Conservation (phyloP, 257 asterid genomes). For the Fraxinus quadrangulata region DNA sequence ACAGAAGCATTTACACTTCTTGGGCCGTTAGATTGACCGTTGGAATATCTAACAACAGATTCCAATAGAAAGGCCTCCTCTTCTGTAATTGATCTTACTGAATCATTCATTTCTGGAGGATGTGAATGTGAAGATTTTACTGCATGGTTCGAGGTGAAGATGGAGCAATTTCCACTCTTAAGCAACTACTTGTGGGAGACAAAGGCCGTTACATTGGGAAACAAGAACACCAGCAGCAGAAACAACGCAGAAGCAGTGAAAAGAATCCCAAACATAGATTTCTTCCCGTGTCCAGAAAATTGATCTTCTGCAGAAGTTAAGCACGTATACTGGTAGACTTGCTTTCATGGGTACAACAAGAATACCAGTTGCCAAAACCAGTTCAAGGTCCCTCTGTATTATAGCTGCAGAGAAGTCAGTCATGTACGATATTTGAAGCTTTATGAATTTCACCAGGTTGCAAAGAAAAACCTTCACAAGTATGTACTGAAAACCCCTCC, state of each 20-base stretch:
- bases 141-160: conserved; percentile 22
- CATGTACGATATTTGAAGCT: conserved; percentile 60
- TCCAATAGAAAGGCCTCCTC: conserved; percentile 35
- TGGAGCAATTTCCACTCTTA: conserved; percentile 39
- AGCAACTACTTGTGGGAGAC: conserved; percentile 34
- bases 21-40: conserved; percentile 18
- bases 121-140: conserved; percentile 32
- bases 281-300: conserved; percentile 61
- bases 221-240: conserved; percentile 36
- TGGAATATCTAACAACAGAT: conserved; percentile 32
- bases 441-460: conserved; percentile 70
- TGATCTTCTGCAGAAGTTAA: conserved; percentile 59
- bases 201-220: conserved; percentile 37
- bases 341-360: conserved; percentile 86
- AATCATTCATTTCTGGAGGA: conserved; percentile 35
- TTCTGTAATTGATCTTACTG: conserved; percentile 37
- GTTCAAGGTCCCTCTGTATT: conserved; percentile 71
- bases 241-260: conserved; percentile 37
- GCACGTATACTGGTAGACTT: conserved; percentile 53
- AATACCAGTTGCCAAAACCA: conserved; percentile 60
- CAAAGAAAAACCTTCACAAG: conserved; percentile 40
- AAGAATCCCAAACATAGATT: conserved; percentile 35
- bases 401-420: conserved; percentile 67
- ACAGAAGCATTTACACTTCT: conserved; percentile 21
- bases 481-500: conserved; percentile 64